Base-by-base conservation (phyloP, 129 eudicot genomes). In the Centrapalus pauciflorus region DNA sequence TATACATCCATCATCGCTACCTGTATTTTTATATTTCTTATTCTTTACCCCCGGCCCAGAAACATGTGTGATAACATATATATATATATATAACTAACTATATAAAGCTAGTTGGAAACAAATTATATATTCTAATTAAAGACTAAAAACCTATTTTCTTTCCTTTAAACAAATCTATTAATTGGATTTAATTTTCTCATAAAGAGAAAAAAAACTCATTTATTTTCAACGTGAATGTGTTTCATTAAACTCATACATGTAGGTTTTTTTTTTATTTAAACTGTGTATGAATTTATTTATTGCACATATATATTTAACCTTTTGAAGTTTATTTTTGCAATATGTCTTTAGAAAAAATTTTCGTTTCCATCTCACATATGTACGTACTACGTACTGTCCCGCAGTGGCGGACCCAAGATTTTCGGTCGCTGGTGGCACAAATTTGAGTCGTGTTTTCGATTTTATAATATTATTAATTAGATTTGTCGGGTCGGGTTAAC, bases 131-230 rank as follows among this genome's bases (percentile, higher is more conserved):
- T 4, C 43, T 35, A 7, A 34, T 3, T 34, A 5, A 16, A 7
- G 19, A 12, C 3, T 30, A 4, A 35, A n/a, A 10, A 19, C 4
- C 5, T 32, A 1, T 1, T 16, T 16, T 32, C 0, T 58, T 58
- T 17, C 46, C 46, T 59, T 59, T 60, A 60, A 35, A 60, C 66
- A 60, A 60, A 34, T 34, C n/a, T 33, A 33, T 49, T 14, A 60
- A 60, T 34, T 34, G 20, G 27, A 55, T 59, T 3, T 16, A 8
- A 11, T 33, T 58, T 58, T 58, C 28, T 19, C 27, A 32, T 2
- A 7, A 30, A 17, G 16, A 3, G 7, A 20, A 17, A 59, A 61
- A 35, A 19, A 7, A 37, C 19, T 10, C 25, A 1, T 54, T 3
- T 54, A 3, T 1, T 23, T 37, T 61, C 2, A 61, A 34, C 51